phyloP scores from a whole-genome alignment of 1,139 yeast genomes.

The Debaryomyces subglobosus region DNA sequence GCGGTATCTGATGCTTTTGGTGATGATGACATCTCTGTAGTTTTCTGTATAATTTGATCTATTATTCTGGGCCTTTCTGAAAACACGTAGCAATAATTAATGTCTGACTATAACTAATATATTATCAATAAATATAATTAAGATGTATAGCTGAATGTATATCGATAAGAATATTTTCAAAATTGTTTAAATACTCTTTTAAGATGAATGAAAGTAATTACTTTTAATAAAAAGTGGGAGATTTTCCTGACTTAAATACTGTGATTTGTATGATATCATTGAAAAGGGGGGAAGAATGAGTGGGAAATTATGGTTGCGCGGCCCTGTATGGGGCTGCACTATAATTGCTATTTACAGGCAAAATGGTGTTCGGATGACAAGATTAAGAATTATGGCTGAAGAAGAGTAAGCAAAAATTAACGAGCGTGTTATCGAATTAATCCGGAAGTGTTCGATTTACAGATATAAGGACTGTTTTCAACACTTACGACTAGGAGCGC shows the following conservation, averaged over 20 bases:
- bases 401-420: not conserved
- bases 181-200: not conserved
- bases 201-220: not conserved
- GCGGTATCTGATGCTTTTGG: constrained; percentile 8
- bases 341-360: constrained; percentile 5
- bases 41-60: not conserved
- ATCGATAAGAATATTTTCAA: not conserved
- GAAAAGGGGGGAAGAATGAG: constrained; percentile 5
- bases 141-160: not conserved
- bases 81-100: not conserved
- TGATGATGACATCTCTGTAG: constrained; percentile 2
- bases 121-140: not conserved
- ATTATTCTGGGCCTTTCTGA: not conserved
- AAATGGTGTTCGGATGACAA: not conserved
- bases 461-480: no score
- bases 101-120: not conserved
- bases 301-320: constrained; percentile 1
- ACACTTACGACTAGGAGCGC: not conserved
- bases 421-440: not conserved
- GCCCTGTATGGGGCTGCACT: constrained; percentile 7
- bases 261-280: constrained; percentile 2
- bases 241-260: constrained; percentile 2
- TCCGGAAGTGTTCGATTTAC: not conserved
- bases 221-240: not conserved
- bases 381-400: not conserved